Evolutionary conservation across 305 asterid species (phyloP).

Genomic region (Fraxinus floribunda): DNA sequence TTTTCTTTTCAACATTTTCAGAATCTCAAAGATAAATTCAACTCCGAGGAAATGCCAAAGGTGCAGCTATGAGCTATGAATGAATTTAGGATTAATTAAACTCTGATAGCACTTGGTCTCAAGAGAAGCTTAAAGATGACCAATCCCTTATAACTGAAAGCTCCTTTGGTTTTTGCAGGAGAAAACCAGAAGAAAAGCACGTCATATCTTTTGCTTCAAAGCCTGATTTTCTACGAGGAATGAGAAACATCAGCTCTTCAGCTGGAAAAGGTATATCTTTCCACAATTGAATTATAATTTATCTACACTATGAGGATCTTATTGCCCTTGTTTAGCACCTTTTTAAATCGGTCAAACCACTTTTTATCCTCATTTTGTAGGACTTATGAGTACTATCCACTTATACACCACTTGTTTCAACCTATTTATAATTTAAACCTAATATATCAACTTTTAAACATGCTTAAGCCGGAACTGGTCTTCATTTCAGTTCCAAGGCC

Average conservation of each 20-base stretch:
- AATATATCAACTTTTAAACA: not conserved
- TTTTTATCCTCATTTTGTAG: not conserved
- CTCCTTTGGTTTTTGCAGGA: not conserved
- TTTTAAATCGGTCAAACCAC: not conserved
- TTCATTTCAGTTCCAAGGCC: not conserved
- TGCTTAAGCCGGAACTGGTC: not conserved
- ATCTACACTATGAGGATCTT: not conserved
- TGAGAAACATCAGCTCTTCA: not conserved
- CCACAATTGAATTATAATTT: not conserved
- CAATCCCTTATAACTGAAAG: not conserved
- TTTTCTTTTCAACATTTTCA: not conserved
- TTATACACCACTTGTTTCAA: too few species aligned
- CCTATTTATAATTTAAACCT: too few species aligned
- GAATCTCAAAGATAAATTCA: not conserved
- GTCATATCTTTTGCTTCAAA: not conserved
- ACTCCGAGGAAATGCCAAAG: not conserved
- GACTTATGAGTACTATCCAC: too few species aligned
- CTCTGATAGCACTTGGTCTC: not conserved
- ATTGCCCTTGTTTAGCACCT: not conserved
- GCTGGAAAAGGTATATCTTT: not conserved
- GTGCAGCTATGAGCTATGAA: not conserved
- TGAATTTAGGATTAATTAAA: not conserved
- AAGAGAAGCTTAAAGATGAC: not conserved
- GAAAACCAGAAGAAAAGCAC: not conserved
- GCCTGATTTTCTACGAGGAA: not conserved